Base-by-base conservation (phyloP, 2,329 filamentous ascomycete species). In the Xylariaceae sp. region DNA sequence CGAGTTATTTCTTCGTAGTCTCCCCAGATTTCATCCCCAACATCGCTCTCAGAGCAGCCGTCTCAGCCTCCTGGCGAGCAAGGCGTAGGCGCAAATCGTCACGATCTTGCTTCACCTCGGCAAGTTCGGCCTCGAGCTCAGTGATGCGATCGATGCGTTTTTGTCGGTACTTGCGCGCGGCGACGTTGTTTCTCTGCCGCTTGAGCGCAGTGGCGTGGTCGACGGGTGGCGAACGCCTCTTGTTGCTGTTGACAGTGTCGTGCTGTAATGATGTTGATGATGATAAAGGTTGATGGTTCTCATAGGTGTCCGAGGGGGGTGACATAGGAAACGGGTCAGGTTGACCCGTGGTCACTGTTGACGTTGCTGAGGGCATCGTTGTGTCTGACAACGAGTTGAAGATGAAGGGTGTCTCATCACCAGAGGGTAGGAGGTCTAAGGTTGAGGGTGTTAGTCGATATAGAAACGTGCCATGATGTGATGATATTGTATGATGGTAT, bases 111-210 rank as follows among this genome's bases (percentile, higher is more conserved):
- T 76, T 77, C 58, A 82, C 74, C 35, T 76, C 72, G 37, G 74
- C 74, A 34, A 88, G 67, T 17, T 78, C 74, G 7, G 67, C 63
- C 63, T 87, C 83, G 23, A 88, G 71, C 49, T 79, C 76, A 21
- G 66, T 67, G 62, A 86, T 78, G 50, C 82, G 79, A 55, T 87
- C 83, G 25, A 86, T 73, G 37, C 82, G 79, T 62, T 84, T 85
- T 62, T 87, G 83, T 21, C 84, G 79, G 60, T 86, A 87, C 50
- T 83, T 82, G 50, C 82, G 76, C 22, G 84, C 84, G n/a, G 84
- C 83, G 50, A 85, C 73, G 12, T 83, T 87, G 64, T 88, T 87
- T 50, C 79, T 76, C 50, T 79, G 77, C 22, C 84, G 80, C 64
- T 86, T 86, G 58, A 72, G 58, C 16, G 64, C 59, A 5, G 62